Base-by-base conservation (phyloP, 805 yeast genomes). In the Candida broadrunensis region DNA sequence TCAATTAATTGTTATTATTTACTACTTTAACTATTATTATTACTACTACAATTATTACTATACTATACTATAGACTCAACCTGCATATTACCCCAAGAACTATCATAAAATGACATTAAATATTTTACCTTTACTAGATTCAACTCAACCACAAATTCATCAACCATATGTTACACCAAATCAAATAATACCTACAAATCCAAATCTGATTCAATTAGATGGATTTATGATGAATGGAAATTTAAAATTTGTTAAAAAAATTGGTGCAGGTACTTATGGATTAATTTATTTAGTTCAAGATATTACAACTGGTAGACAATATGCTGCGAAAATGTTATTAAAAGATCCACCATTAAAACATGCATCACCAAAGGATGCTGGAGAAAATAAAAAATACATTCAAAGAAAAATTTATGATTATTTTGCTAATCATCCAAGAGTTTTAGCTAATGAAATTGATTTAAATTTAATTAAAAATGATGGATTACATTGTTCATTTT, bases 211-310 rank as follows among this genome's bases (percentile, higher is more conserved):
- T 11, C 12, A 14, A 41, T 13, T 37, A 14, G 55, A 60, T 33
- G 65, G 64, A 3, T 50, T 47, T 38, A 45, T 49, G 37, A 42
- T 65, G 34, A 60, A 59, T 43, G 47, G 44, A 48, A 63, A 67
- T 19, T 67, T 66, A 47, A 66, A 63, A 42, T 61, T 78, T 51
- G 67, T 71, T 43, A 66, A 63, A 44, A 74, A 78, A 49, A 74
- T 84, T 9, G 96, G 96, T 6, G 77, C 91, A 0, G 97, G 97
- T 20, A 89, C 95, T 17, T 88, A 83, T 53, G 95, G 95, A 4
- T 70, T 84, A 24, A 91, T 88, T 6, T 87, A 84, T 65, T 70
- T 78, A 14, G 89, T 87, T 3, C 61, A 73, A 43, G 84, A 88
- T 55, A 48, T 71, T 16, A 54, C 50, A 33, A 73, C 83, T 0